Conservation (phyloP, 176 grass and related monocot genomes). For the Zizania latifolia region DNA sequence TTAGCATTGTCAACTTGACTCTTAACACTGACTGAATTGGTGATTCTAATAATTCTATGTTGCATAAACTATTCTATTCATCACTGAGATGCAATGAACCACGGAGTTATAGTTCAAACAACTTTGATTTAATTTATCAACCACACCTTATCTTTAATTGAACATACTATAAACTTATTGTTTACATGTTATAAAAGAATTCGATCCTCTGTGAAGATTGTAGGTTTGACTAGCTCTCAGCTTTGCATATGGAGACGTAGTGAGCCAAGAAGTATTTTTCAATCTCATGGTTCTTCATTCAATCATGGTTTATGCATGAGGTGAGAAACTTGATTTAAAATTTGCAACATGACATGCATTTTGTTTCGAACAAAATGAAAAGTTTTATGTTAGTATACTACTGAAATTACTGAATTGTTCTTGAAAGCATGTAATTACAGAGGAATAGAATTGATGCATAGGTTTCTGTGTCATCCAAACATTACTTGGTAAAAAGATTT, state of each 20-base stretch:
- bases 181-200: constrained; percentile 2
- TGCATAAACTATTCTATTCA: background rate
- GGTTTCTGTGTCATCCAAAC: background rate
- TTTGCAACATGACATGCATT: background rate
- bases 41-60: background rate
- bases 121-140: background rate
- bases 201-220: constrained; percentile 53
- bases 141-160: background rate
- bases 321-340: constrained; percentile 28
- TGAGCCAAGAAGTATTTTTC: constrained; percentile 67
- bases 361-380: constrained; percentile 8
- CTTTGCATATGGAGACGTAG: constrained; percentile 83
- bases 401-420: background rate
- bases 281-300: constrained; percentile 57
- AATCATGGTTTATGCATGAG: constrained; percentile 78
- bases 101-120: constrained; percentile 1
- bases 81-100: background rate
- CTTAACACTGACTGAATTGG: background rate
- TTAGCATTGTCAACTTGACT: background rate
- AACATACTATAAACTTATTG: background rate
- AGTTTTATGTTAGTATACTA: constrained; percentile 15
- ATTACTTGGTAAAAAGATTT: constrained; percentile 10
- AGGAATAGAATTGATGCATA: background rate
- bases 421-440: constrained; percentile 7
- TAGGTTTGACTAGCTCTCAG: constrained; percentile 66